Conservation (phyloP, 2,329 filamentous ascomycete genomes). For the Fusarium sp. region DNA sequence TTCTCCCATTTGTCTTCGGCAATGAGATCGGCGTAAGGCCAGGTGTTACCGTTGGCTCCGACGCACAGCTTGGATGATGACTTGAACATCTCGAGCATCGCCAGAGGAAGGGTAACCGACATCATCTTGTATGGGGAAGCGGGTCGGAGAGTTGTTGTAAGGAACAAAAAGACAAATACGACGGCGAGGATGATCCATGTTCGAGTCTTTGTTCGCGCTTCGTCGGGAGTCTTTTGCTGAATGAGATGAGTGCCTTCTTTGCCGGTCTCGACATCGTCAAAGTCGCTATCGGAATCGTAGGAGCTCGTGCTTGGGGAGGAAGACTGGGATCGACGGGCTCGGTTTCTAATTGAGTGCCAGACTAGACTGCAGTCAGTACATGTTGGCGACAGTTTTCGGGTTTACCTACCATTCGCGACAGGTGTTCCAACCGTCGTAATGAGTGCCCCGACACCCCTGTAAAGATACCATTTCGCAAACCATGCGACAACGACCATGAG, state of each 20-base stretch:
- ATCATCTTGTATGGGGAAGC: constrained; percentile 52
- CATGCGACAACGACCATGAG: constrained; percentile 46
- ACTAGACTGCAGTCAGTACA: constrained; percentile 27
- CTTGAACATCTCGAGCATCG: constrained; percentile 50
- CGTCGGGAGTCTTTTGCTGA: constrained; percentile 23
- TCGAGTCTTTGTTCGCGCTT: constrained; percentile 16
- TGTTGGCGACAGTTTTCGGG: background rate
- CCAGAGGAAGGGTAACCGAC: constrained; percentile 52
- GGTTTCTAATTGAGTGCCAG: constrained; percentile 34
- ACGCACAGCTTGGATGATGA: constrained; percentile 44
- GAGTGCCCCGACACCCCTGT: constrained; percentile 42
- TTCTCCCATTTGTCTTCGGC: constrained; percentile 47
- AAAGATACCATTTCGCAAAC: constrained; percentile 47
- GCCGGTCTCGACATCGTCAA: constrained; percentile 33
- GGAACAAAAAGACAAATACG: constrained; percentile 21
- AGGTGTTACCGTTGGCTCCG: constrained; percentile 40
- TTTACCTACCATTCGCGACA: constrained; percentile 42
- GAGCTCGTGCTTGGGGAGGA: constrained; percentile 12
- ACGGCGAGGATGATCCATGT: constrained; percentile 25
- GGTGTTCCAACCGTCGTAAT: constrained; percentile 40
- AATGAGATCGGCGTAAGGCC: constrained; percentile 53
- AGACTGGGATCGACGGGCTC: constrained; percentile 15
- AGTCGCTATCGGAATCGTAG: constrained; percentile 41
- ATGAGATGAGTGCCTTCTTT: constrained; percentile 34
- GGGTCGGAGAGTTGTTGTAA: constrained; percentile 48